phyloP scores from a whole-genome alignment of 768 basidiomycete species.

The Paxillus involutus region DNA sequence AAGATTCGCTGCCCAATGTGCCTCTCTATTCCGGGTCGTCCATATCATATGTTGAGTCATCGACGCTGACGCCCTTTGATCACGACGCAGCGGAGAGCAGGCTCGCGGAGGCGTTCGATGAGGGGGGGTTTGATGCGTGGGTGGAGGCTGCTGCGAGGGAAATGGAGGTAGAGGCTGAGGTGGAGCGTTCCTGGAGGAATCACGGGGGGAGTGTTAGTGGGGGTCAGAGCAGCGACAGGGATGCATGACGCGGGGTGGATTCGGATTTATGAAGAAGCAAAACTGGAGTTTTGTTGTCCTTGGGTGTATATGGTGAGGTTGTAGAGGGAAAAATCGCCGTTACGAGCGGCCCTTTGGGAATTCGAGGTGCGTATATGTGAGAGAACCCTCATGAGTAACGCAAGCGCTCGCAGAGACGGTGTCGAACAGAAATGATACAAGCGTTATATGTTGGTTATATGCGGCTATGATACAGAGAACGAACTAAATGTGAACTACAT shows the following conservation, averaged over 20 bases:
- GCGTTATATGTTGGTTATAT: no score
- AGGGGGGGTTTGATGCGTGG: constrained; percentile 59
- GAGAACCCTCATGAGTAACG: no score
- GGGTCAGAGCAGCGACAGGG: background rate
- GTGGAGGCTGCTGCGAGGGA: constrained; percentile 51
- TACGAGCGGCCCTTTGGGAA: no score
- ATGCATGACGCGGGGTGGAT: background rate
- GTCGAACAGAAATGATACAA: no score
- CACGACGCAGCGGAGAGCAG: constrained; percentile 49
- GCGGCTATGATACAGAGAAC: no score
- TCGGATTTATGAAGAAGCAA: no score
- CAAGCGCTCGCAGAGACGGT: no score
- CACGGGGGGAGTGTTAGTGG: background rate
- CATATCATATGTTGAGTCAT: background rate
- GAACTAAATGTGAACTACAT: no score
- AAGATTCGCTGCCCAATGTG: constrained; percentile 13
- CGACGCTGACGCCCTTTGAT: constrained; percentile 10
- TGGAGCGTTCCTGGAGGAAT: constrained; percentile 40
- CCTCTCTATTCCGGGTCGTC: background rate
- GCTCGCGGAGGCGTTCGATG: constrained; percentile 54
- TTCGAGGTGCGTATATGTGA: no score
- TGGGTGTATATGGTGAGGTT: no score
- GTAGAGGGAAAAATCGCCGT: no score
- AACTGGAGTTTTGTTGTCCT: no score
- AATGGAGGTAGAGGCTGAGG: constrained; percentile 53